Evolutionary conservation across 1,139 yeast species (phyloP).

Genomic region (Saccharomycopsis hybrid): DNA sequence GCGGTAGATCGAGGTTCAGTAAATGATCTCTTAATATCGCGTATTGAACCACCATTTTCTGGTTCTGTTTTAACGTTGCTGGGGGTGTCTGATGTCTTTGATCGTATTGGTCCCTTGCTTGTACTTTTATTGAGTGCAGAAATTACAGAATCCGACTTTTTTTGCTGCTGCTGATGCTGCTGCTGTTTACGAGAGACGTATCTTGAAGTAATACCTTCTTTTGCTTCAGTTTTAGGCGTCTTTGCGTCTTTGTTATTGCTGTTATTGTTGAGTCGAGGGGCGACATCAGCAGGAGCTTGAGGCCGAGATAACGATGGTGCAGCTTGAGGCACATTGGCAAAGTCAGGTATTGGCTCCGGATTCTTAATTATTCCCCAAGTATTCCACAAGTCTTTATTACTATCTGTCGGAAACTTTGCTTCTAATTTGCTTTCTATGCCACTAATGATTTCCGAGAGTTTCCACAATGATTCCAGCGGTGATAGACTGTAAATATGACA

Average conservation of each 20-base stretch:
- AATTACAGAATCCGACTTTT: neutral
- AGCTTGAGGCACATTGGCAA: neutral
- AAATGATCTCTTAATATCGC: too few relatives aligned
- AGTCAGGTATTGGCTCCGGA: conserved; percentile 21
- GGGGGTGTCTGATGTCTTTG: neutral
- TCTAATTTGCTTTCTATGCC: conserved; percentile 21
- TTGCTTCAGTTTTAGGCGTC: neutral
- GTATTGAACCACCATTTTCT: too few relatives aligned
- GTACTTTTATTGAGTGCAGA: conserved; percentile 3
- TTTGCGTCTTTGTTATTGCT: neutral
- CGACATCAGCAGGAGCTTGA: neutral
- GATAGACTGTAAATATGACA: conserved; percentile 26
- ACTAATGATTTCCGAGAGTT: conserved; percentile 23
- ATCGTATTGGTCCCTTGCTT: too few relatives aligned
- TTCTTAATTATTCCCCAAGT: conserved; percentile 29
- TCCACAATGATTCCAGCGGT: conserved; percentile 20
- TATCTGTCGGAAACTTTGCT: conserved; percentile 17
- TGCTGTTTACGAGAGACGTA: neutral
- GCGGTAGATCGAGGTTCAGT: too few relatives aligned
- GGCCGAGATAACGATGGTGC: too few relatives aligned
- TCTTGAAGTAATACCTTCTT: neutral
- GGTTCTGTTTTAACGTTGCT: neutral
- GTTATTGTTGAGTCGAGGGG: too few relatives aligned
- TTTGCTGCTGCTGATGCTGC: neutral
- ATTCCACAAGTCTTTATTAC: conserved; percentile 19